Conservation (phyloP, 2,329 filamentous ascomycete species). For the Hypocrella siamensis region DNA sequence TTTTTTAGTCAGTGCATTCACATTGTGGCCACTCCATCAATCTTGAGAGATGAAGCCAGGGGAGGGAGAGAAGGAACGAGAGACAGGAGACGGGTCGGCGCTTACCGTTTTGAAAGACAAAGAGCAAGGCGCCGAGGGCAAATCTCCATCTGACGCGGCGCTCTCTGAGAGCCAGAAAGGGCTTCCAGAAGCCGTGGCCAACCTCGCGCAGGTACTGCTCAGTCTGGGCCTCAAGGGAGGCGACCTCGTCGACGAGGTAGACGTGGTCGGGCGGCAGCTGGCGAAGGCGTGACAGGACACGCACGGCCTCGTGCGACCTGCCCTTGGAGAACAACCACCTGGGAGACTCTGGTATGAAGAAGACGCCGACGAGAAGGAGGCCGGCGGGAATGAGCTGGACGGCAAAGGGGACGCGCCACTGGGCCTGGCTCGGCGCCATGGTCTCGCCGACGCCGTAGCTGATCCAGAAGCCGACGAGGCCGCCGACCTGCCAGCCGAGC, state of each 20-base stretch:
- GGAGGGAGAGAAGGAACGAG: background rate
- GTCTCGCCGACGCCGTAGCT: conserved; percentile 45
- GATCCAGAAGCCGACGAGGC: conserved; percentile 8
- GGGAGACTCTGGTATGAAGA: conserved; percentile 50
- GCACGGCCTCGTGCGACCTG: conserved; percentile 40
- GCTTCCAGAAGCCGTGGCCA: conserved; percentile 61
- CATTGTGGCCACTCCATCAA: no score
- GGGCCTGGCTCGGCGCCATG: conserved; percentile 27
- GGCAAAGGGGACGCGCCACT: conserved; percentile 51
- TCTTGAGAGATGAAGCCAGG: background rate
- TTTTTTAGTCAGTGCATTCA: no score
- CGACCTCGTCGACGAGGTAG: conserved; percentile 61
- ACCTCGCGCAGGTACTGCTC: conserved; percentile 47
- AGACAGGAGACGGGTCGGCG: background rate
- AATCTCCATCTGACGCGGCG: conserved; percentile 52
- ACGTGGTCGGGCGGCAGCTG: conserved; percentile 37
- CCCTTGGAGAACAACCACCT: conserved; percentile 54
- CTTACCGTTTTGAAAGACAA: conserved; percentile 62
- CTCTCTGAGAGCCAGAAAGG: conserved; percentile 42
- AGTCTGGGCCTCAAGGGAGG: conserved; percentile 53
- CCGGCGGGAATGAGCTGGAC: conserved; percentile 54
- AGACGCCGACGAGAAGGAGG: conserved; percentile 40
- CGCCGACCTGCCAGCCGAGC: conserved; percentile 8
- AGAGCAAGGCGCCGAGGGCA: conserved; percentile 57
- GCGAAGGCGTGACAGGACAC: conserved; percentile 48